Evolutionary conservation across 1,284 basidiomycete genomes (phyloP).

Genomic region (Porogramme epimiltina): DNA sequence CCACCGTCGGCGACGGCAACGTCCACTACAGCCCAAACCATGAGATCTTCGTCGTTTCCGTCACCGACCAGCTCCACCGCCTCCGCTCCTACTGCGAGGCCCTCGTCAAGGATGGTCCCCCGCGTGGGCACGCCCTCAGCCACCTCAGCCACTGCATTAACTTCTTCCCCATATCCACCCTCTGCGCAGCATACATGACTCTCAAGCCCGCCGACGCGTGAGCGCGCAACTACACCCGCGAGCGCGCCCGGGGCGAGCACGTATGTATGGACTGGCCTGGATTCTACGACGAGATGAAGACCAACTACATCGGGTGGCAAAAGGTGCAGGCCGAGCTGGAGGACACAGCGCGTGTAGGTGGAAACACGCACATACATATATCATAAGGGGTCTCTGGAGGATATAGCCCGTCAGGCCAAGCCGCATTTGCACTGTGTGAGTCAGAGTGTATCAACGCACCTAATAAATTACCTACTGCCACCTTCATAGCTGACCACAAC

Average conservation of each 20-base stretch:
- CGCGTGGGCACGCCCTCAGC: constrained; percentile 11
- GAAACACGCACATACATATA: too few relatives aligned
- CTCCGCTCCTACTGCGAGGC: constrained; percentile 23
- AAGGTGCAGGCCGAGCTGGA: neutral
- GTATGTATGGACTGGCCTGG: constrained; percentile 22
- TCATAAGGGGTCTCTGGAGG: too few relatives aligned
- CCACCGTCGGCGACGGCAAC: constrained; percentile 25
- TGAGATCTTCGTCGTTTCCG: constrained; percentile 24
- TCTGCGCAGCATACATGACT: constrained; percentile 37
- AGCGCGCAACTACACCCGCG: constrained; percentile 10
- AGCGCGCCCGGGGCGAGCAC: constrained; percentile 14
- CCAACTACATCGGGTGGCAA: constrained; percentile 18
- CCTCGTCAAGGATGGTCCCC: constrained; percentile 13
- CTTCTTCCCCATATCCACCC: constrained; percentile 35
- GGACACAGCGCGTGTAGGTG: neutral
- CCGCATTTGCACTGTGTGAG: too few relatives aligned
- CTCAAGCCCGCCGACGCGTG: constrained; percentile 31
- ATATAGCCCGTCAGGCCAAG: too few relatives aligned
- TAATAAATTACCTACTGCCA: neutral
- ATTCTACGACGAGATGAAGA: constrained; percentile 21
- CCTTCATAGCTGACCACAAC: constrained; percentile 15
- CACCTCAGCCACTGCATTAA: constrained; percentile 25
- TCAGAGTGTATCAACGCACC: neutral
- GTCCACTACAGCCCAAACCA: constrained; percentile 21
- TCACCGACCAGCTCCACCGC: constrained; percentile 30